These are phyloP conservation scores for Coemansia sp. DNA, from an alignment of 192 early-diverging fungal genomes.

Conservation along the genomic window DNA sequence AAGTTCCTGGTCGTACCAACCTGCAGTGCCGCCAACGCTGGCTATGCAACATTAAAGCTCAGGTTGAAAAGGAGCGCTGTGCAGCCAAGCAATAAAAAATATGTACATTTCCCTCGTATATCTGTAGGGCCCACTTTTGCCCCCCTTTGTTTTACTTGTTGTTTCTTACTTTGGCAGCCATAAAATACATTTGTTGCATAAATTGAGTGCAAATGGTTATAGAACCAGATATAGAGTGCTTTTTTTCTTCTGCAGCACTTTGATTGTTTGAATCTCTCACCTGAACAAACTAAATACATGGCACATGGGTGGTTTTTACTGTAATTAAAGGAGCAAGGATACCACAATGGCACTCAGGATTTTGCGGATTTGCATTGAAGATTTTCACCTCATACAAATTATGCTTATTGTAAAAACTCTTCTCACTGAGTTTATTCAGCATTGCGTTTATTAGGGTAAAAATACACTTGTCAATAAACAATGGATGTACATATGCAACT, in stretches of 20 bases:
- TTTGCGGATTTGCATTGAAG: too few species aligned
- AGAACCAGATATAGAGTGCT: constrained; percentile 1
- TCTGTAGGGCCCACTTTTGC: constrained; percentile 1
- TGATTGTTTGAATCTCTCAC: too few species aligned
- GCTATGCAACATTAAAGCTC: constrained; percentile 53
- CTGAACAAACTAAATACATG: too few species aligned
- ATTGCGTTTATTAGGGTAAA: too few species aligned
- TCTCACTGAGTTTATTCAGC: too few species aligned
- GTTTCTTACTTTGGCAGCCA: background rate
- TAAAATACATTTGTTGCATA: constrained; percentile 5
- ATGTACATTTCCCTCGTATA: background rate
- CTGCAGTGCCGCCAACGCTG: constrained; percentile 54
- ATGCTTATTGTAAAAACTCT: too few species aligned
- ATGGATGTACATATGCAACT: constrained; percentile 1
- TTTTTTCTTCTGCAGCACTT: too few species aligned
- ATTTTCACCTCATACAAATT: too few species aligned
- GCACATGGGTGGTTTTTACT: background rate
- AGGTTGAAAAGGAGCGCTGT: constrained; percentile 46
- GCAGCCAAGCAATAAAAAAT: constrained; percentile 8
- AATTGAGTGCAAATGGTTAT: constrained; percentile 2
- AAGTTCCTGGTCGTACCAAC: constrained; percentile 49
- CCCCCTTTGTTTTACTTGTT: background rate
- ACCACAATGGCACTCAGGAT: too few species aligned
- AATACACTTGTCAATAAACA: too few species aligned
- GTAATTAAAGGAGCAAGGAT: too few species aligned